Percentiles rank a stretch among this genome's conserved stretches.
Conservation (phyloP, 192 early-diverging fungal genomes). For the Paraglomus occultum region DNA sequence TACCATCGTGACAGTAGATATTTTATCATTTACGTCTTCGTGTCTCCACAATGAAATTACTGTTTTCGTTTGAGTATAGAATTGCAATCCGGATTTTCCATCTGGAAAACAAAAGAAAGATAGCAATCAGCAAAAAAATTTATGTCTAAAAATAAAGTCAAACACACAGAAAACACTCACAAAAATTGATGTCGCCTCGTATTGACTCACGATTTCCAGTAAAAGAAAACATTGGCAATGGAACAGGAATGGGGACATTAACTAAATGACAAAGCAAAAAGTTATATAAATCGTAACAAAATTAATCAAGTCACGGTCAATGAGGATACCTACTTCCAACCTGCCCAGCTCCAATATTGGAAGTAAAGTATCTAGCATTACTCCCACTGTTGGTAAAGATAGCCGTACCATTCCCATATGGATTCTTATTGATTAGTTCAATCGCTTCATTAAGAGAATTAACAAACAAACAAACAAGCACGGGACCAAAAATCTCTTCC, state of each 20-base stretch:
- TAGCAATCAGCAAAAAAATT: not conserved
- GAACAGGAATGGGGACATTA: constrained; percentile 94
- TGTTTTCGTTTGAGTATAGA: constrained; percentile 94
- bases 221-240: constrained; percentile 96
- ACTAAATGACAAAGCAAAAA: constrained; percentile 18
- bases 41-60: constrained; percentile 92
- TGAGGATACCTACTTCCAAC: constrained; percentile 79
- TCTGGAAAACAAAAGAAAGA: constrained; percentile 29
- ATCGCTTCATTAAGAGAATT: constrained; percentile 91
- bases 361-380: constrained; percentile 81
- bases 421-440: constrained; percentile 85
- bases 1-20: constrained; percentile 88
- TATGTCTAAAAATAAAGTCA: not conserved
- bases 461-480: constrained; percentile 77
- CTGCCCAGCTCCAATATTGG: constrained; percentile 91
- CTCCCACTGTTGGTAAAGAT: constrained; percentile 92
- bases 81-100: constrained; percentile 69
- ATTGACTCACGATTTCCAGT: constrained; percentile 90
- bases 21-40: constrained; percentile 69
- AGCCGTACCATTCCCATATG: constrained; percentile 83
- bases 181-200: constrained; percentile 94
- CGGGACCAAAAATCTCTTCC: constrained; percentile 97
- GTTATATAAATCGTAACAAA: constrained; percentile 52
- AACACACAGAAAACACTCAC: not conserved
- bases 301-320: constrained; percentile 76